Evolutionary conservation across 139 green algal species (phyloP), one percentile per base, ranked within the genome.

Genomic region (Parachlorella kessleri): DNA sequence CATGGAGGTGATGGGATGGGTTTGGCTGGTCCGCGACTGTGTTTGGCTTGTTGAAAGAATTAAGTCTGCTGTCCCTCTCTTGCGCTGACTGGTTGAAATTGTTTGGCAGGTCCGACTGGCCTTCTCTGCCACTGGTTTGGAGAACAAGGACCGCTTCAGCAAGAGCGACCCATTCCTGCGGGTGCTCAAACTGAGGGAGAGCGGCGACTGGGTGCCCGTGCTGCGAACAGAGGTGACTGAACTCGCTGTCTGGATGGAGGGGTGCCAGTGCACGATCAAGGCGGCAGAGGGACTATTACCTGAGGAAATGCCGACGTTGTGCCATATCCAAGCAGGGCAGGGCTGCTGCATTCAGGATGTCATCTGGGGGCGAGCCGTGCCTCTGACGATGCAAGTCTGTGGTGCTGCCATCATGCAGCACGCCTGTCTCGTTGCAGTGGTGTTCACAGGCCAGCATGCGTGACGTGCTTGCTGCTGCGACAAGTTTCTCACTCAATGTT

Each of bases 81-180:
- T 18, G 14, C 48, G 14, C 21, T 59, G 14, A 14, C 48, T 18
- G 48, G 21, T 59, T 14, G 26, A 7, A 1, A 54, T 42, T 26
- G 30, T 9, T 6, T 53, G 23, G 53, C 64, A 74, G 48, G 65
- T 80, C 4, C 6, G 65, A 7, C 14, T 80, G 65, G 23, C 24
- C 28, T 70, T 81, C 41, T 32, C 80, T 4, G 80, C 66, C 14
- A 42, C 21, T 26, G 66, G 69, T 23, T 26, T 89, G 73, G 54
- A 70, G 28, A 87, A 88, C 72, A 76, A 82, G 70, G 77, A 88
- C 65, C 55, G 4, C 18, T 83, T 70, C n/a, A 39, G 54, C 55
- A 72, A 77, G 68, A 66, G n/a, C 23, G 76, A 68, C 70, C 67
- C 66, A 2, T 85, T 81, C 18, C 6, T 81, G 48, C 48, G 32